Evolutionary conservation across 2,329 filamentous ascomycete genomes (phyloP).

Genomic region (Colletotrichum viniferum): DNA sequence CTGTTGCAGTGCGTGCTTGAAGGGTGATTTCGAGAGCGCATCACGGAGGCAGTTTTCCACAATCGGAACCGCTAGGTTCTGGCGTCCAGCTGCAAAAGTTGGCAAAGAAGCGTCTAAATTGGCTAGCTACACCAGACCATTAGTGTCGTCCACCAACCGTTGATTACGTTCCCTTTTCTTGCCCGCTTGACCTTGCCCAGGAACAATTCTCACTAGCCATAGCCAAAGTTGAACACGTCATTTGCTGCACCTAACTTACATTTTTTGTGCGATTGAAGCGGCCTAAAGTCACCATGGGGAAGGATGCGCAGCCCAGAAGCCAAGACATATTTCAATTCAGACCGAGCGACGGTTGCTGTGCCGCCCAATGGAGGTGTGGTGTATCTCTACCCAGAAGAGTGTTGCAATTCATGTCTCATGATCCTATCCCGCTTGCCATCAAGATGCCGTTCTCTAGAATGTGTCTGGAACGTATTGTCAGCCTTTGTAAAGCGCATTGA

Average conservation of each 20-base stretch:
- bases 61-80: neutral
- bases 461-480: constrained; percentile 11
- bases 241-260: neutral
- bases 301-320: neutral
- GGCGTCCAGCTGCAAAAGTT: neutral
- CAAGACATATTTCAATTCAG: constrained; percentile 3
- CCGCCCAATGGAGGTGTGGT: neutral
- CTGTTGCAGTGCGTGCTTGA: neutral
- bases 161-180: neutral
- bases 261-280: neutral
- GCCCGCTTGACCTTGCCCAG: neutral
- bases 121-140: neutral
- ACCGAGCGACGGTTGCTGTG: neutral
- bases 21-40: neutral
- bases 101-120: neutral
- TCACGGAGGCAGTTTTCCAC: neutral
- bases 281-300: neutral
- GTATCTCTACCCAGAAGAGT: constrained; percentile 16
- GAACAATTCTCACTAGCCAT: neutral
- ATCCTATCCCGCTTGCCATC: constrained; percentile 5
- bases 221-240: neutral
- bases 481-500: neutral
- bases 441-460: constrained; percentile 5
- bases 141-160: neutral
- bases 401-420: constrained; percentile 21